Evolutionary conservation across 2,329 filamentous ascomycete genomes (phyloP).

Genomic region (Sporothrix brunneoviolacea): DNA sequence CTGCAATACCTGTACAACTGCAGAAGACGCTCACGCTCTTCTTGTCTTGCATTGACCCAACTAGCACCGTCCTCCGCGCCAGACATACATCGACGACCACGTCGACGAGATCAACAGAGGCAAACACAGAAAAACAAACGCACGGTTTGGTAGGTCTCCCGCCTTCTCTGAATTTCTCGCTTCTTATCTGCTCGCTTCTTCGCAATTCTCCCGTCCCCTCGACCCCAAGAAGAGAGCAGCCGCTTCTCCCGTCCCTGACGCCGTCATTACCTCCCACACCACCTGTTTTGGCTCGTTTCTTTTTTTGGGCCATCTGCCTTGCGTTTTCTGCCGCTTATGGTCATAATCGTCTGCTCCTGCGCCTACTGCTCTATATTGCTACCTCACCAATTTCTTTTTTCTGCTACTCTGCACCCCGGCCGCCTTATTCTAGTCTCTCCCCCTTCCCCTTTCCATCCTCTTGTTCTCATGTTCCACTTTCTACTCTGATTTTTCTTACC

Average conservation of each 20-base stretch:
- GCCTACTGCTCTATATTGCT: conserved; percentile 3
- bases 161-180: too few species aligned
- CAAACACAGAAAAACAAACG: too few species aligned
- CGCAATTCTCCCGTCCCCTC: neutral
- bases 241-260: conserved; percentile 2
- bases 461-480: neutral
- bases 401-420: conserved; percentile 4
- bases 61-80: too few species aligned
- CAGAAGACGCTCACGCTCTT: too few species aligned
- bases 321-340: too few species aligned
- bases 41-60: too few species aligned
- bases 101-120: too few species aligned
- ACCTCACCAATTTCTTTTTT: conserved; percentile 10
- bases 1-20: too few species aligned
- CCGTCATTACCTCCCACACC: conserved; percentile 6
- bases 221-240: conserved; percentile 2
- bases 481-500: neutral
- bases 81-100: too few species aligned
- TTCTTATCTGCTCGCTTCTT: neutral
- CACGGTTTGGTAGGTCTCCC: too few species aligned
- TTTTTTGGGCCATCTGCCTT: too few species aligned
- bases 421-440: too few species aligned
- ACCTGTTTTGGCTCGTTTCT: neutral
- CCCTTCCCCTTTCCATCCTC: neutral
- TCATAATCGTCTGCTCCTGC: neutral